Percentiles rank a stretch among this genome's conserved stretches.
Conservation (phyloP, 495 filamentous ascomycete genomes). For the Aspergillus olivimuriae region DNA sequence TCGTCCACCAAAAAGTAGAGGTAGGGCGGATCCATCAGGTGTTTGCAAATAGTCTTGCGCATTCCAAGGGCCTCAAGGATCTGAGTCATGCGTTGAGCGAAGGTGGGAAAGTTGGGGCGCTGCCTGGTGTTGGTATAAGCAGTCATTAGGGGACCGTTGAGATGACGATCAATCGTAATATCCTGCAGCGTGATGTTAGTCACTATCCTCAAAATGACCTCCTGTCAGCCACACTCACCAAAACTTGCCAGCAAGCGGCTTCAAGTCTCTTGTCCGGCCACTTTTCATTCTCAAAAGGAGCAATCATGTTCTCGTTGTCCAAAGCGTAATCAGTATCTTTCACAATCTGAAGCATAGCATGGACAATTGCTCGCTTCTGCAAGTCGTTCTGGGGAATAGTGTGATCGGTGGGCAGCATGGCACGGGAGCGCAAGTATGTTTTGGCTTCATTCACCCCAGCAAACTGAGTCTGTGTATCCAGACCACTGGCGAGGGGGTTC, state of each 20-base stretch:
- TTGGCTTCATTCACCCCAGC: conserved; percentile 6
- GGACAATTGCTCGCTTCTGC: conserved; percentile 17
- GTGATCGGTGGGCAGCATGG: conserved; percentile 1
- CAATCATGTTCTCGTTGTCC: conserved; percentile 29
- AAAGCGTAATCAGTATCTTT: conserved; percentile 13
- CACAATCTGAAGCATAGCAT: conserved; percentile 15
- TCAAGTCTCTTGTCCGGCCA: conserved; percentile 9
- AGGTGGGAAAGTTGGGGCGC: not conserved
- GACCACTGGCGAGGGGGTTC: not conserved
- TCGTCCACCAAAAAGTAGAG: conserved; percentile 27
- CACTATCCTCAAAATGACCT: no score
- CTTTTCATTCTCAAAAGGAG: conserved; percentile 17
- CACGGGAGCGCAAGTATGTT: not conserved
- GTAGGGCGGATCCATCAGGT: conserved; percentile 27
- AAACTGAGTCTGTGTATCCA: conserved; percentile 1
- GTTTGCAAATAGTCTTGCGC: conserved; percentile 37
- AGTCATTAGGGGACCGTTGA: conserved; percentile 3
- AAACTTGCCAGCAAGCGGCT: conserved; percentile 16
- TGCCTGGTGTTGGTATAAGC: conserved; percentile 2
- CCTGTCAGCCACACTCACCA: conserved; percentile 12
- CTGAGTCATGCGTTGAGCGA: conserved; percentile 5
- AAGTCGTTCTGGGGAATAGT: conserved; percentile 12
- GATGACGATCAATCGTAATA: conserved; percentile 7
- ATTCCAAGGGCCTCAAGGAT: conserved; percentile 4
- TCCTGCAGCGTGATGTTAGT: conserved; percentile 4